Conservation (phyloP, 495 filamentous ascomycete species). For the Hypoxylon lienhwacheense region DNA sequence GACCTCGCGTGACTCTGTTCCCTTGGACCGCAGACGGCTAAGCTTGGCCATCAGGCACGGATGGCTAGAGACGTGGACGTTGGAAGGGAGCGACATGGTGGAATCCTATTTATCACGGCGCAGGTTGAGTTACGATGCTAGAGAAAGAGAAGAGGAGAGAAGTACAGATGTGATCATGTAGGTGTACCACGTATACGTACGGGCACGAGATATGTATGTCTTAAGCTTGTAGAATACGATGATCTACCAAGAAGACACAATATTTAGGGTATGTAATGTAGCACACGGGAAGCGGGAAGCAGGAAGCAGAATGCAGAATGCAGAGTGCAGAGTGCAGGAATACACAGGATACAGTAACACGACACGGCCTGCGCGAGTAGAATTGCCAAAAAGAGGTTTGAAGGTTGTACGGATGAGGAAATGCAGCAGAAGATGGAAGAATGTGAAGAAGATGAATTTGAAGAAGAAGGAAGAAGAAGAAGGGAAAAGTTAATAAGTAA, state of each 20-base stretch:
- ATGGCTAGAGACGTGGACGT: slow-evolving; percentile 82
- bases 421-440: neutral
- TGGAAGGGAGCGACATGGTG: slow-evolving; percentile 56
- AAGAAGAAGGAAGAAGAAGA: too few species aligned
- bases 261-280: neutral
- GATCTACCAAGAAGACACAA: too few species aligned
- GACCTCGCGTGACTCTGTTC: slow-evolving; percentile 71
- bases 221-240: too few species aligned
- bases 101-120: slow-evolving; percentile 9
- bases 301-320: too few species aligned
- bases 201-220: neutral
- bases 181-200: neutral
- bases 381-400: neutral
- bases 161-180: neutral
- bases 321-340: too few species aligned
- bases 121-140: slow-evolving; percentile 3
- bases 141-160: neutral
- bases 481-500: too few species aligned
- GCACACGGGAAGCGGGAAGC: too few species aligned
- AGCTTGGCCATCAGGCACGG: slow-evolving; percentile 88
- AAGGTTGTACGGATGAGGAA: neutral
- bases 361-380: too few species aligned
- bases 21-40: slow-evolving; percentile 76
- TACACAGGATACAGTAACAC: too few species aligned
- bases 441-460: neutral